phyloP scores from a whole-genome alignment of 441 rosid species.

The Populus hybrid region DNA sequence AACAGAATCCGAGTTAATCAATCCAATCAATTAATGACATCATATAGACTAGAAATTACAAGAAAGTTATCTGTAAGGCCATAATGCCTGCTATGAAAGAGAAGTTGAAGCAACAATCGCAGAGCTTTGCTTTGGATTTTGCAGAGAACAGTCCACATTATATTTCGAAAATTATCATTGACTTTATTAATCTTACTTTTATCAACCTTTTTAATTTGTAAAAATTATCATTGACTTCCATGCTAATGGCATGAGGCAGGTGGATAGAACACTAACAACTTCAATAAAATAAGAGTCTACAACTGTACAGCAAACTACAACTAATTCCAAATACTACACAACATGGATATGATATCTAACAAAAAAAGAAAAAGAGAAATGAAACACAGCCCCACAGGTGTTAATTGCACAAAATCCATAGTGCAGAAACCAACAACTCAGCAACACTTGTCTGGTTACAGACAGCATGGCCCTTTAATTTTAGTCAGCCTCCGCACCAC shows the following conservation, averaged over 20 bases:
- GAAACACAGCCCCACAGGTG: neutral
- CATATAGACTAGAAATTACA: too few relatives aligned
- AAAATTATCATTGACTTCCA: neutral
- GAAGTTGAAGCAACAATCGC: neutral
- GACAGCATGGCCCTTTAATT: neutral
- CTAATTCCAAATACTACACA: neutral
- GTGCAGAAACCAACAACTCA: neutral
- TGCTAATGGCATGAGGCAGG: neutral
- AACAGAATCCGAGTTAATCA: neutral
- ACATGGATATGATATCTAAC: neutral
- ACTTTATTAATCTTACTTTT: neutral
- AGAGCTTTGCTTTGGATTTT: neutral
- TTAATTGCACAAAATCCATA: neutral
- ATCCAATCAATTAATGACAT: neutral
- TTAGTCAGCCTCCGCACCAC: neutral
- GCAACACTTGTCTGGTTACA: neutral
- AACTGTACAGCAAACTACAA: neutral
- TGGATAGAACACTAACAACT: neutral
- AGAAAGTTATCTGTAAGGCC: neutral
- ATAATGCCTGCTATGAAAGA: neutral
- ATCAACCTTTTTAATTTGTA: too few relatives aligned
- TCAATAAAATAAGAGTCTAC: neutral
- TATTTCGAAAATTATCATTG: neutral
- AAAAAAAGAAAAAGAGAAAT: neutral
- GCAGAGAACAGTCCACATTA: neutral